These are phyloP conservation scores for Chrysopogon serrulatus DNA, from an alignment of 176 grass and related monocot genomes.

Conservation along the genomic window DNA sequence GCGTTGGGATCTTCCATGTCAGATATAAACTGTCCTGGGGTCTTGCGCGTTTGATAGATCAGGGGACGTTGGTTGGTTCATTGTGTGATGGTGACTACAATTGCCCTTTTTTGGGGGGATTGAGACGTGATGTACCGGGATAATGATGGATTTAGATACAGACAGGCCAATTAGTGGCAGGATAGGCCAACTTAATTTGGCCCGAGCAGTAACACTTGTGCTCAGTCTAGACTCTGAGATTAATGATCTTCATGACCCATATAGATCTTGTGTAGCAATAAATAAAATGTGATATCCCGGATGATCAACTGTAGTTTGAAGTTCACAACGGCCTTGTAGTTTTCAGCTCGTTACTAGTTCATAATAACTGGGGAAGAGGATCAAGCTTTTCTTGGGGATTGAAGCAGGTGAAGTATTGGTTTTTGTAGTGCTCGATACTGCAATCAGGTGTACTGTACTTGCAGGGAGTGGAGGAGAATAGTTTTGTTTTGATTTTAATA, in stretches of 20 bases:
- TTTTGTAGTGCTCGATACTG: not conserved
- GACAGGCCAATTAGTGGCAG: not conserved
- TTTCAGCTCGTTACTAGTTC: not conserved
- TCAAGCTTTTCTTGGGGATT: not conserved
- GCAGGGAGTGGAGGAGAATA: not conserved
- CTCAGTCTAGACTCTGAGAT: not conserved
- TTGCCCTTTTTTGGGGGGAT: not conserved
- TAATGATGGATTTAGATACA: not conserved
- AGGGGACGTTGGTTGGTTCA: not conserved
- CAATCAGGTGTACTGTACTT: not conserved
- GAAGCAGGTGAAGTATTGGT: not conserved
- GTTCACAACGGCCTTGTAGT: not conserved
- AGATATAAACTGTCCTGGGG: not conserved
- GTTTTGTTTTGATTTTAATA: not conserved
- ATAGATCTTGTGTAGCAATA: not conserved
- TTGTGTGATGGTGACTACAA: not conserved
- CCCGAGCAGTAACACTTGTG: not conserved
- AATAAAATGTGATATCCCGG: not conserved
- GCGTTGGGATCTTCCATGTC: not conserved
- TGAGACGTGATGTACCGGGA: not conserved
- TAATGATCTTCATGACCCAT: not conserved
- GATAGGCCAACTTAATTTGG: conserved; percentile 5
- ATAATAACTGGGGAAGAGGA: not conserved
- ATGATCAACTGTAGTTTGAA: not conserved
- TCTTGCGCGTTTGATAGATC: conserved; percentile 1